Conservation (phyloP, 768 basidiomycete species). For the Tylopilus felleus region DNA sequence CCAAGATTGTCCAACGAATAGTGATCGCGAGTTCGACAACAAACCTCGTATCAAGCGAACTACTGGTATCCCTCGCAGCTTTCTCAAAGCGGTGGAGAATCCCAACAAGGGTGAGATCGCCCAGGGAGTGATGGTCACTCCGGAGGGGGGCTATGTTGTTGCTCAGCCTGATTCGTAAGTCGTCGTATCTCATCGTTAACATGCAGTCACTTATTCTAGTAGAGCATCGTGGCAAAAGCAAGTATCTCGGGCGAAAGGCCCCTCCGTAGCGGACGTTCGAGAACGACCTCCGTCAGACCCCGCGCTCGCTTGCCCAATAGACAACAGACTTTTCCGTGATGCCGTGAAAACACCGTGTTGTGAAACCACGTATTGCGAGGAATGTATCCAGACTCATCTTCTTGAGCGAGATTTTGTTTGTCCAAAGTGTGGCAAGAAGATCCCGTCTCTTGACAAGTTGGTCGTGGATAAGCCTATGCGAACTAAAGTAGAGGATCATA, state of each 20-base stretch:
- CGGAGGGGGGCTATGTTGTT: conserved; percentile 96
- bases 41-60: conserved; percentile 95
- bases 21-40: conserved; percentile 92
- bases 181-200: neutral
- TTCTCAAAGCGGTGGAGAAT: conserved; percentile 93
- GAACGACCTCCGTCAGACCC: conserved; percentile 79
- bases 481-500: conserved; percentile 74
- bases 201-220: conserved; percentile 1
- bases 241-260: conserved; percentile 69
- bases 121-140: conserved; percentile 96
- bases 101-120: conserved; percentile 67
- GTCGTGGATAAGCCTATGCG: conserved; percentile 76
- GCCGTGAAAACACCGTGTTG: conserved; percentile 97
- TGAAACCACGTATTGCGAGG: conserved; percentile 88
- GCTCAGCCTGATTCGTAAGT: conserved; percentile 95
- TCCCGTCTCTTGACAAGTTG: conserved; percentile 86
- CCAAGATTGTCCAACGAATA: conserved; percentile 97
- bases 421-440: conserved; percentile 84
- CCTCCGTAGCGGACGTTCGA: conserved; percentile 87
- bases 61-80: conserved; percentile 96
- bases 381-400: conserved; percentile 92
- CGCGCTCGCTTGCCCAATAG: conserved; percentile 82
- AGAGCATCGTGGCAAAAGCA: conserved; percentile 97
- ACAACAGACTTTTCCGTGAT: conserved; percentile 90
- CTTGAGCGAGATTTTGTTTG: conserved; percentile 95